phyloP scores from a whole-genome alignment of 306 rosid species.

The Ceratonia siliqua region DNA sequence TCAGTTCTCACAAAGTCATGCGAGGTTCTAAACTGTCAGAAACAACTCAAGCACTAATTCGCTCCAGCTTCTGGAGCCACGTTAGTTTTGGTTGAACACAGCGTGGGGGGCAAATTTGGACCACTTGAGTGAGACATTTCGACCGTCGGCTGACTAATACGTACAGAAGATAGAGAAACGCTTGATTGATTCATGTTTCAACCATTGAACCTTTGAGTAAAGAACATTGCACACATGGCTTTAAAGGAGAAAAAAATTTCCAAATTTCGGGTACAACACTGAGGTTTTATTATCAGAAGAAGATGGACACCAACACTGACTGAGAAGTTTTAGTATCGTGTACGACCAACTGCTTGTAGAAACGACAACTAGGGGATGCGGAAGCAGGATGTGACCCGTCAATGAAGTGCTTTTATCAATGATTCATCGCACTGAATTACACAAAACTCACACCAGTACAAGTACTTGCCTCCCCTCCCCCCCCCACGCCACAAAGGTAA shows the following conservation, averaged over 20 bases:
- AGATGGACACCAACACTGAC: conserved; percentile 17
- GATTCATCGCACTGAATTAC: conserved; percentile 19
- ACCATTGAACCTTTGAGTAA: conserved; percentile 17
- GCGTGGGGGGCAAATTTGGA: conserved; percentile 24
- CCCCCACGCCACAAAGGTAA: not conserved
- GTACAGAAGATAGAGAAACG: not conserved
- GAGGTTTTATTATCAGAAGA: conserved; percentile 10
- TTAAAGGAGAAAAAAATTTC: not conserved
- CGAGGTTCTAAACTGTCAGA: conserved; percentile 24
- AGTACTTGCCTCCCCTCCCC: not conserved
- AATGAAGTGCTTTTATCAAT: conserved; percentile 25
- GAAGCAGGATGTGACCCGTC: conserved; percentile 34
- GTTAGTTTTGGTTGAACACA: conserved; percentile 27
- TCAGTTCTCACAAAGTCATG: not conserved
- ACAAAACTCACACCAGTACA: not conserved
- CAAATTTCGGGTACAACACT: conserved; percentile 12
- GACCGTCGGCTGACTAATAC: not conserved
- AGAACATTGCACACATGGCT: not conserved
- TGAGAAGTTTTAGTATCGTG: not conserved
- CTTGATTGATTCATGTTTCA: conserved; percentile 24
- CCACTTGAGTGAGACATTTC: conserved; percentile 27
- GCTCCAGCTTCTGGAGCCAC: conserved; percentile 28
- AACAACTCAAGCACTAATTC: conserved; percentile 10
- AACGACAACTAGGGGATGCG: conserved; percentile 28
- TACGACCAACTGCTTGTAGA: conserved; percentile 32